phyloP scores from a whole-genome alignment of 1,139 yeast genomes.

The Trichomonascaceae sp. region DNA sequence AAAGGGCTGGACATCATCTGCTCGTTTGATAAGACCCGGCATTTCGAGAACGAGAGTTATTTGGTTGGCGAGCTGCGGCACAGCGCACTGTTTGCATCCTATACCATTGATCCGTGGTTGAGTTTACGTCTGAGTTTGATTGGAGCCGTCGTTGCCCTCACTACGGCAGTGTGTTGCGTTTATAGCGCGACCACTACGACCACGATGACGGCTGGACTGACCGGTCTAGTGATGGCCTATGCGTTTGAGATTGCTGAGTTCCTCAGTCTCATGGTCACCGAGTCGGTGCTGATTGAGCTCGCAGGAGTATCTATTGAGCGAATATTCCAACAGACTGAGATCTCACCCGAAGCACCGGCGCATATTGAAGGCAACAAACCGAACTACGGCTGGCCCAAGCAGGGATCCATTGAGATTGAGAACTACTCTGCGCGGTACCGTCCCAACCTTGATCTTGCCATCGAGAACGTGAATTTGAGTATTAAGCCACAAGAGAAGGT shows the following conservation, averaged over 20 bases:
- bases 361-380: slow-evolving; percentile 28
- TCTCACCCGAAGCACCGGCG: slow-evolving; percentile 43
- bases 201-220: slow-evolving; percentile 57
- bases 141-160: slow-evolving; percentile 49
- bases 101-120: slow-evolving; percentile 93
- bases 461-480: slow-evolving; percentile 38
- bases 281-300: slow-evolving; percentile 62
- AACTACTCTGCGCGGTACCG: slow-evolving; percentile 54
- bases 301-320: slow-evolving; percentile 68
- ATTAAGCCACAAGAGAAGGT: slow-evolving; percentile 53
- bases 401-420: slow-evolving; percentile 44
- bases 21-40: too few relatives aligned
- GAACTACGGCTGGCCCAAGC: slow-evolving; percentile 45
- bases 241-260: slow-evolving; percentile 52
- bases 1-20: slow-evolving; percentile 84
- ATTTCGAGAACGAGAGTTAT: too few relatives aligned
- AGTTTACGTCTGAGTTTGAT: slow-evolving; percentile 54
- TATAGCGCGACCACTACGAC: too few relatives aligned
- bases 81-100: slow-evolving; percentile 78
- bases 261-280: slow-evolving; percentile 47
- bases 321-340: slow-evolving; percentile 53
- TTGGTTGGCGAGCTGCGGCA: too few relatives aligned
- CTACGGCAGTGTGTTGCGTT: too few relatives aligned
- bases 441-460: slow-evolving; percentile 39
- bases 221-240: slow-evolving; percentile 64